A percentile compares a stretch with the other conserved stretches of the same genome.
Evolutionary conservation across 768 basidiomycete species (phyloP).

Genomic region (Leccinum boreale): DNA sequence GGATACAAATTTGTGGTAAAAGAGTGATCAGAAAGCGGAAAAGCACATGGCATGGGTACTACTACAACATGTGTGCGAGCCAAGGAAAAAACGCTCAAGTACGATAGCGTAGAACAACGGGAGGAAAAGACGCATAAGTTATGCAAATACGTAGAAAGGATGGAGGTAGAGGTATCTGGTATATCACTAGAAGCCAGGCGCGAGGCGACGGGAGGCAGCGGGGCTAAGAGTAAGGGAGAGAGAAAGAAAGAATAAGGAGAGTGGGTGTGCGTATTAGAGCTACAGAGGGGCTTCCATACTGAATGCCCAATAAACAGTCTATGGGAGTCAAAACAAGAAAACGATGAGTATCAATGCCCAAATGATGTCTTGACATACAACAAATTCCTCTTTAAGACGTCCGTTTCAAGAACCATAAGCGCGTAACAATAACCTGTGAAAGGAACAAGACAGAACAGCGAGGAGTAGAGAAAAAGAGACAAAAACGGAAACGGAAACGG

Average conservation of each 20-base stretch:
- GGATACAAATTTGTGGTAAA: background rate
- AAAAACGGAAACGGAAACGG: background rate
- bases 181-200: background rate
- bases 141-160: conserved; percentile 11
- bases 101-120: background rate
- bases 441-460: background rate
- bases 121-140: conserved; percentile 22
- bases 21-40: background rate
- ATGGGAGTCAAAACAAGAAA: conserved; percentile 8
- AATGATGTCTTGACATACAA: background rate
- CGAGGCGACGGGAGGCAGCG: background rate
- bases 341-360: conserved; percentile 10
- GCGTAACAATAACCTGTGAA: background rate
- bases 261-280: conserved; percentile 26
- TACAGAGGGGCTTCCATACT: conserved; percentile 24
- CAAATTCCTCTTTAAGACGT: conserved; percentile 7
- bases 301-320: conserved; percentile 24
- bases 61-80: conserved; percentile 23
- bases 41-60: conserved; percentile 25
- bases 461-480: background rate
- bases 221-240: background rate
- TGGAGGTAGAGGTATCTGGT: background rate
- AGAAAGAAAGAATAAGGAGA: conserved; percentile 11
- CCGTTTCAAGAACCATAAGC: conserved; percentile 4
- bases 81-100: conserved; percentile 2